These are phyloP conservation scores for Rhizomucor miehei DNA, from an alignment of 371 early-diverging fungal species.

Conservation along the genomic window DNA sequence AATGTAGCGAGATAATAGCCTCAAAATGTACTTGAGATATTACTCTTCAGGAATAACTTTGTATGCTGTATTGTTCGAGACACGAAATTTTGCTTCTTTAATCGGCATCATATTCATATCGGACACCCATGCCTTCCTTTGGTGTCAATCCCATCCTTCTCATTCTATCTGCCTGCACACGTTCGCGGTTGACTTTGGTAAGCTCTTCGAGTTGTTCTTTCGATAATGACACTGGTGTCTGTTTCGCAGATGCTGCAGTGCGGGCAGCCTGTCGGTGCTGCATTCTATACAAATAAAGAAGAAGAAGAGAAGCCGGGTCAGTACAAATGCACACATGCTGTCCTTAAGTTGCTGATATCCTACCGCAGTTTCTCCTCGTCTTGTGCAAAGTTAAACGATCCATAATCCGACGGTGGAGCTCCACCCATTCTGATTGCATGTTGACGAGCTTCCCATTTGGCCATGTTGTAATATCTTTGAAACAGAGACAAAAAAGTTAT, in stretches of 20 bases:
- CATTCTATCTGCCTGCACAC: constrained; percentile 65
- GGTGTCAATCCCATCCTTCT: constrained; percentile 62
- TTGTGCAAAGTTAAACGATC: constrained; percentile 19
- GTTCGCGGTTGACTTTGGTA: constrained; percentile 60
- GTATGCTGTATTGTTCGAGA: too few species aligned
- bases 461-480: constrained; percentile 51
- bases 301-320: background rate
- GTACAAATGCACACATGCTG: background rate
- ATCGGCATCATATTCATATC: constrained; percentile 30
- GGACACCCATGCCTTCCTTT: constrained; percentile 48
- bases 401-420: constrained; percentile 15
- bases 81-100: too few species aligned
- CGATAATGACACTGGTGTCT: constrained; percentile 40
- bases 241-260: constrained; percentile 16
- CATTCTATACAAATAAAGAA: constrained; percentile 11
- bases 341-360: background rate
- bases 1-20: too few species aligned
- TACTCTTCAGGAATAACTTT: too few species aligned
- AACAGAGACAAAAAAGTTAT: constrained; percentile 10
- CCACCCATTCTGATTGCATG: constrained; percentile 58
- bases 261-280: constrained; percentile 19
- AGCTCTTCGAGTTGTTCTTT: constrained; percentile 63
- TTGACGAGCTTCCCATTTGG: constrained; percentile 60
- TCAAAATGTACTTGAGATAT: too few species aligned
- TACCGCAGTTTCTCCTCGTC: constrained; percentile 53